Evolutionary conservation across 2,329 filamentous ascomycete species (phyloP).

Genomic region (Exophiala bonariae): DNA sequence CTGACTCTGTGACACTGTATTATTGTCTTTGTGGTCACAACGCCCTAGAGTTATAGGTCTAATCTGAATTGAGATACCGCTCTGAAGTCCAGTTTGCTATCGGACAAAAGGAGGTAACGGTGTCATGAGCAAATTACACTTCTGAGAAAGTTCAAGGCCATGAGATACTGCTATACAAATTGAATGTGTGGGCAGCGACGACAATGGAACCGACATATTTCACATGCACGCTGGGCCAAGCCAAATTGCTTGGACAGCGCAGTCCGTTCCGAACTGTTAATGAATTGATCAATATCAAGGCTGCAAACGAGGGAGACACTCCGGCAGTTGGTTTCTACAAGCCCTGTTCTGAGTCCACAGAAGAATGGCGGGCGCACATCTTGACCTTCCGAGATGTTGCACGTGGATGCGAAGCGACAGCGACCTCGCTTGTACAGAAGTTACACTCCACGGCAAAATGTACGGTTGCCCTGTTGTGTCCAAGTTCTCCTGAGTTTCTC

Average conservation of each 20-base stretch:
- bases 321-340: conserved; percentile 52
- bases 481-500: conserved; percentile 59
- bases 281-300: conserved; percentile 53
- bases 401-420: conserved; percentile 12
- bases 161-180: no score
- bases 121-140: no score
- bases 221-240: conserved; percentile 61
- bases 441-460: conserved; percentile 16
- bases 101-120: no score
- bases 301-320: conserved; percentile 35
- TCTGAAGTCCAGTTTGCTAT: no score
- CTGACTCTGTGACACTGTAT: no score
- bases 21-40: no score
- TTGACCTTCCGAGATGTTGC: conserved; percentile 17
- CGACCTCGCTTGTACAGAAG: conserved; percentile 11
- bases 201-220: conserved; percentile 52
- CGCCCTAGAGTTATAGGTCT: no score
- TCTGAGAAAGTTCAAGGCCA: no score
- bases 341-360: not conserved
- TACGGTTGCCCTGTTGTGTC: conserved; percentile 55
- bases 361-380: conserved; percentile 7
- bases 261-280: conserved; percentile 45
- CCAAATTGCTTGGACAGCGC: conserved; percentile 38
- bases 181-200: no score
- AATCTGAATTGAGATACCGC: no score